Base-by-base conservation (phyloP, 148 eudicot genomes). In the Rhododendron vialii region DNA sequence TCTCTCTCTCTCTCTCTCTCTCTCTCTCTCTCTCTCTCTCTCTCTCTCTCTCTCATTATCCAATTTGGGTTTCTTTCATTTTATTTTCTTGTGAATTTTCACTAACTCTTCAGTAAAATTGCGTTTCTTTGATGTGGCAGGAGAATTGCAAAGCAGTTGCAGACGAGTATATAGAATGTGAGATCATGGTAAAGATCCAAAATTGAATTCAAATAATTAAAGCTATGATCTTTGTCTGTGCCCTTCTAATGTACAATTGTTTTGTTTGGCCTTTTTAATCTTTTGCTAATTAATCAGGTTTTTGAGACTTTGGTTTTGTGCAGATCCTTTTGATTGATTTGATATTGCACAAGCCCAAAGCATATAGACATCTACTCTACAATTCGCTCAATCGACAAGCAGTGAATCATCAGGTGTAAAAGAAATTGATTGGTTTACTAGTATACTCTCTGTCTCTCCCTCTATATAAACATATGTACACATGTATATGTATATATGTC, bases 111-210 rank as follows among this genome's bases (percentile, higher is more conserved):
- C 15, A 45, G 47, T 24, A 24, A 48, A 35, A 0, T 65, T 61
- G n/a, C n/a, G 7, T 82, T 82, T 45, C 26, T 63, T 86, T 78
- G 59, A 20, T 47, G n/a, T 82, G 33, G 45, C 87, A 90, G 93
- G 92, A 88, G 67, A 92, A 89, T 53, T 96, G 99, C 91, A 93
- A 90, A 88, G 88, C 91, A 9, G 90, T 92, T 85, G 98, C 96
- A 18, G 98, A 96, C 73, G 96, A 92, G 88, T 96, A 95, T 92
- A 95, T 95, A 41, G 99, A 96, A 82, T 96, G 99, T 80, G 98
- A 95, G 84, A 82, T 90, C 33, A 94, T 94, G 99, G 91, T 92
- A 88, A 86, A n/a, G 8, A 47, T 30, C 17, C 6, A 20, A 26
- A 33, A 80, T 7, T n/a, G 24, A 24, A 53, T 41, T 38, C 45